These are phyloP conservation scores for Saccharomycopsis sp. DNA, from an alignment of 805 yeast species.

Conservation along the genomic window DNA sequence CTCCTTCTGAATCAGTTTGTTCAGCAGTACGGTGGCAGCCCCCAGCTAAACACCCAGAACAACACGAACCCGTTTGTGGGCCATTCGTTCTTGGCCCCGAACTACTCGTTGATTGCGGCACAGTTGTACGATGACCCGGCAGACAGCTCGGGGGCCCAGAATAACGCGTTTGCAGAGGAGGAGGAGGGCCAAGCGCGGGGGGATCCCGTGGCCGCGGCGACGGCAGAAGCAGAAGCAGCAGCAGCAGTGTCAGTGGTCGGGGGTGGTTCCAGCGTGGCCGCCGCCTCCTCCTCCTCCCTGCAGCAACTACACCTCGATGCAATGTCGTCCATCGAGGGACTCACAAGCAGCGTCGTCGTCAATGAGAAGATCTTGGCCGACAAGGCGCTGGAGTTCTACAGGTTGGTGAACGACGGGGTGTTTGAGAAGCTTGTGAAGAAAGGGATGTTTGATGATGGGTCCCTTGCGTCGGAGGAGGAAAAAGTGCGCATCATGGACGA, in stretches of 20 bases:
- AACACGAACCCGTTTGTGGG: no score
- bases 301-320: no score
- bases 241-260: neutral
- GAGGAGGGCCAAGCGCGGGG: no score
- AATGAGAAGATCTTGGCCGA: slow-evolving; percentile 1
- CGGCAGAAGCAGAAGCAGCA: slow-evolving; percentile 4
- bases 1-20: no score
- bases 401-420: slow-evolving; percentile 1
- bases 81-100: neutral
- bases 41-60: no score
- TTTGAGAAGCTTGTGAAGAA: slow-evolving; percentile 1
- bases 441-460: neutral
- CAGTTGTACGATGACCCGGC: slow-evolving; percentile 2
- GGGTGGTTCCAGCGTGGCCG: no score
- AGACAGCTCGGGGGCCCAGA: no score
- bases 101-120: slow-evolving; percentile 2
- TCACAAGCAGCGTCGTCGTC: no score
- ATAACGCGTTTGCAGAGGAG: no score
- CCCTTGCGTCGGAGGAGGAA: neutral
- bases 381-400: neutral
- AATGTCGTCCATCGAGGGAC: no score
- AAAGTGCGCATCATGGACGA: slow-evolving; percentile 1
- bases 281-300: no score
- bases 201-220: neutral
- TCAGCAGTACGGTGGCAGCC: no score